Evolutionary conservation across 108 stramenopile species (phyloP).

Genomic region (Cyclotella cryptica): DNA sequence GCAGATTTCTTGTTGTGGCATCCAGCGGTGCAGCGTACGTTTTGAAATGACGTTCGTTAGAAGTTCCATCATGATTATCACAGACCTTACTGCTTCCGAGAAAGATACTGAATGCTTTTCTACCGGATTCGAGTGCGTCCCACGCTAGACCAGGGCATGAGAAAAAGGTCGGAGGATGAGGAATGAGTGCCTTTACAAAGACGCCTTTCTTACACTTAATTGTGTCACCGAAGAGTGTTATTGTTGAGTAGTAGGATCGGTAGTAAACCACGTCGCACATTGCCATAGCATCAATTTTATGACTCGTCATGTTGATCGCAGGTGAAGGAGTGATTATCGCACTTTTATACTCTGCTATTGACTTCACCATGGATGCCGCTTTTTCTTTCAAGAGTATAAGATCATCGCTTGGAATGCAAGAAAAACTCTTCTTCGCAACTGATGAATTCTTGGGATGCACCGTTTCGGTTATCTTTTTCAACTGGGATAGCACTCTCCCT

Average conservation of each 20-base stretch:
- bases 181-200: constrained; percentile 27
- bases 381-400: constrained; percentile 38
- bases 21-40: constrained; percentile 34
- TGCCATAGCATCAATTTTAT: constrained; percentile 38
- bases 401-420: constrained; percentile 18
- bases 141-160: constrained; percentile 49
- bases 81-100: constrained; percentile 8
- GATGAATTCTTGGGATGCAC: background rate
- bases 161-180: constrained; percentile 50
- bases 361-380: constrained; percentile 19
- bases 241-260: constrained; percentile 43
- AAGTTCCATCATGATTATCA: constrained; percentile 1
- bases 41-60: background rate
- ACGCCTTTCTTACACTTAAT: background rate
- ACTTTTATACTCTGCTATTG: constrained; percentile 24
- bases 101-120: constrained; percentile 20
- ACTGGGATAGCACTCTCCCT: constrained; percentile 21
- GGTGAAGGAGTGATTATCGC: constrained; percentile 11
- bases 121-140: constrained; percentile 36
- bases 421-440: background rate
- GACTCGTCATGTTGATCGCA: background rate
- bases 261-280: constrained; percentile 41
- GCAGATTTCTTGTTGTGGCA: constrained; percentile 22
- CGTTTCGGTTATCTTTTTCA: constrained; percentile 37
- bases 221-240: constrained; percentile 1